Evolutionary conservation across 2,329 filamentous ascomycete species (phyloP), one percentile per base, ranked within the genome.

Genomic region (Colletotrichum camelliae): DNA sequence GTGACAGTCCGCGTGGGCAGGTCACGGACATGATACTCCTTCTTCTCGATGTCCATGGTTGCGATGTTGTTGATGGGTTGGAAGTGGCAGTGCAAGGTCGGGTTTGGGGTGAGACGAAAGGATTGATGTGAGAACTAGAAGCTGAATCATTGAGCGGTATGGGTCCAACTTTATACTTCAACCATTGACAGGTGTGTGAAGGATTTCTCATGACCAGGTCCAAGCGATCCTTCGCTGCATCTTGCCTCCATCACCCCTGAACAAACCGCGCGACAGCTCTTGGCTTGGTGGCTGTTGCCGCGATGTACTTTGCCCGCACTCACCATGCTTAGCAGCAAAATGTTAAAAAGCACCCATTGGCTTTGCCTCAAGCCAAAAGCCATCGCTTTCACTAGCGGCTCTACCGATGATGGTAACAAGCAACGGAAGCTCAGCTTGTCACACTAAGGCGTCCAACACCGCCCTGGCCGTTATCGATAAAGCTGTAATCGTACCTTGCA

Each of bases 1-100:
- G 89, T 92, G 18, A 94, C 92, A 1, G 89, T 89, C 66, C 90
- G 89, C 39, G 93, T 93, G 10, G 85, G 80, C 35, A 94, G 84
- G 65, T 92, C 88, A 58, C 89, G 88, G 76, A 94, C 82, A 37
- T 87, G 87, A 81, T 91, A 92, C 75, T 90, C 86, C 74, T 89
- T 82, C 74, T 84, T 85, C 77, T 87, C 81, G 70, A 81, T 68
- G 27, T 88, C 87, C 85, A 88, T 86, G 67, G 65, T 78, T 57
- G 55, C 15, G 12, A 55, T 13, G n/a, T 1, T 13, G 5, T 18
- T 35, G 10, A 52, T 7, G 43, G 0, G 4, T 2, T 13, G 12
- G 1, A 5, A 52, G 43, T 4, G 43, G 6, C n/a, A 52, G 10
- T 21, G 43, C n/a, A 52, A 4, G 3, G n/a, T 21, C 2, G n/a